Evolutionary conservation across 805 yeast genomes (phyloP).

Genomic region (Middelhovenomyces tepae): DNA sequence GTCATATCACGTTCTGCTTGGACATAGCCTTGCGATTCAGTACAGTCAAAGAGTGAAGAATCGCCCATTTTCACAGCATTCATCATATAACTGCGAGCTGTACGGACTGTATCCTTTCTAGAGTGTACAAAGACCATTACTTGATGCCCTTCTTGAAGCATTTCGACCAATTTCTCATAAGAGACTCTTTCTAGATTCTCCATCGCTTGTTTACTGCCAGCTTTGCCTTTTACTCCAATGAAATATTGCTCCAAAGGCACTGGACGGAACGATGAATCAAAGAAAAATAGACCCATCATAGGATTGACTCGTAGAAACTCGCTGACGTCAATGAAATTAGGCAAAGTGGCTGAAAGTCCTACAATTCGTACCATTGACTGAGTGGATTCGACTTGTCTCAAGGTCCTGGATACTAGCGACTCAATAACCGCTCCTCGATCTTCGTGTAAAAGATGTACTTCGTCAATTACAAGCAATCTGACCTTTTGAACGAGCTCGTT

Average conservation of each 20-base stretch:
- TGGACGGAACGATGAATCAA: slow-evolving; percentile 89
- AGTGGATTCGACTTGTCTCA: slow-evolving; percentile 88
- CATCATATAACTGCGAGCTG: slow-evolving; percentile 63
- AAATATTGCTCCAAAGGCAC: slow-evolving; percentile 86
- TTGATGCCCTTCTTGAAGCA: slow-evolving; percentile 64
- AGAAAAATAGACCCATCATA: slow-evolving; percentile 85
- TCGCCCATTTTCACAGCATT: slow-evolving; percentile 60
- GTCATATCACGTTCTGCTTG: slow-evolving; percentile 55
- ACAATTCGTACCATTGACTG: slow-evolving; percentile 92
- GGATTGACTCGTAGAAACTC: slow-evolving; percentile 84
- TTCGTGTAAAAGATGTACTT: slow-evolving; percentile 92
- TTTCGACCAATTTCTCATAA: slow-evolving; percentile 65
- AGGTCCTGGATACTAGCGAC: slow-evolving; percentile 86
- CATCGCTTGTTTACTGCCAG: slow-evolving; percentile 59
- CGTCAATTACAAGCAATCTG: slow-evolving; percentile 82
- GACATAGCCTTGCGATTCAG: slow-evolving; percentile 26
- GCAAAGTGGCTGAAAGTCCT: slow-evolving; percentile 89
- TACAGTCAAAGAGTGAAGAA: slow-evolving; percentile 46
- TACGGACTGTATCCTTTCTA: slow-evolving; percentile 81
- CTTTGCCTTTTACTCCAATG: slow-evolving; percentile 78
- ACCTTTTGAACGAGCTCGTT: slow-evolving; percentile 77
- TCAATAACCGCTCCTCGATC: slow-evolving; percentile 98
- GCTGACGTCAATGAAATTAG: slow-evolving; percentile 87
- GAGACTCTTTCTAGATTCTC: slow-evolving; percentile 69
- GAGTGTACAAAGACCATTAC: slow-evolving; percentile 97